Evolutionary conservation across 2,329 filamentous ascomycete species (phyloP).

Genomic region (Aspergillus latus): DNA sequence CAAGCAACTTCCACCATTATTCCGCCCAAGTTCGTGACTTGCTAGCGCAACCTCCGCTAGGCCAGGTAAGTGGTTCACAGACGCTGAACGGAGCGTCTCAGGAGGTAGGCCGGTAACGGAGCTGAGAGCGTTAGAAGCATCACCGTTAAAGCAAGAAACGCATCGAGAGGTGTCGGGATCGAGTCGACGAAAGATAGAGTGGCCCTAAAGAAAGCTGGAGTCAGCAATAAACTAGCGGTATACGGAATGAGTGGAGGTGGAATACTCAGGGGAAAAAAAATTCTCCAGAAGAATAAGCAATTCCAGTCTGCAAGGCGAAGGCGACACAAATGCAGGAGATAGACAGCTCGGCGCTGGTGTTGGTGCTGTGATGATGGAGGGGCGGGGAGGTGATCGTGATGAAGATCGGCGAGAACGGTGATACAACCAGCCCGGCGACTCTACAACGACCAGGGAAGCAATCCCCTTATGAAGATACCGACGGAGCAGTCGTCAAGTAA

Average conservation of each 20-base stretch:
- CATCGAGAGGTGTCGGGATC: conserved; percentile 4
- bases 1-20: conserved; percentile 60
- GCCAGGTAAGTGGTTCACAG: neutral
- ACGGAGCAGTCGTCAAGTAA: neutral
- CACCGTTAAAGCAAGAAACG: conserved; percentile 8
- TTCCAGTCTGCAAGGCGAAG: conserved; percentile 16
- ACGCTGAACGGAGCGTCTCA: neutral
- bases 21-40: neutral
- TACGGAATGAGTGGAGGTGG: neutral
- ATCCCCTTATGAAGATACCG: conserved; percentile 8
- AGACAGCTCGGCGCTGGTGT: neutral
- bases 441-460: conserved; percentile 3
- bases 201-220: neutral
- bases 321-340: conserved; percentile 21
- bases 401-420: conserved; percentile 8
- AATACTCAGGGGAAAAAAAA: neutral
- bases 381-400: conserved; percentile 6
- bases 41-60: neutral
- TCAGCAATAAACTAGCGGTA: conserved; percentile 5
- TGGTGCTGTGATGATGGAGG: conserved; percentile 10
- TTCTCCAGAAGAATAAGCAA: conserved; percentile 11
- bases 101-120: conserved; percentile 6
- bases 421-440: neutral
- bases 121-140: conserved; percentile 11
- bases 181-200: neutral